These are phyloP conservation scores for Hygrophila difformis DNA, from an alignment of 257 asterid species.

Conservation along the genomic window DNA sequence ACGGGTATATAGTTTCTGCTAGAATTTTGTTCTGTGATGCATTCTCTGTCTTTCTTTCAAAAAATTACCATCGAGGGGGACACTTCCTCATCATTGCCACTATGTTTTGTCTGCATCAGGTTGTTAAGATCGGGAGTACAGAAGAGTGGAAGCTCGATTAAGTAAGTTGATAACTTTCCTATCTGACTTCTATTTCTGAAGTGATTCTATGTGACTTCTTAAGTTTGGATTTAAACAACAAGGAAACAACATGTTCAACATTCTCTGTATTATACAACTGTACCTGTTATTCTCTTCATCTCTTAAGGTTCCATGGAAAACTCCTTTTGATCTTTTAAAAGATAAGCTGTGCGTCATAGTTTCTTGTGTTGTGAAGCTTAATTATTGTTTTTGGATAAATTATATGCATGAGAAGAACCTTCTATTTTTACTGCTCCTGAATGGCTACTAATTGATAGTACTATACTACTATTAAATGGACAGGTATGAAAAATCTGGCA, in stretches of 20 bases:
- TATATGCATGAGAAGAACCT: background rate
- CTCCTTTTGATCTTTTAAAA: too few relatives aligned
- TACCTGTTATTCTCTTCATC: too few relatives aligned
- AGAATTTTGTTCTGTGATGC: background rate
- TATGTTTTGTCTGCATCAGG: conserved; percentile 22
- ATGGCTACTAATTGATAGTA: conserved; percentile 16
- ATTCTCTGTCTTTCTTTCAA: background rate
- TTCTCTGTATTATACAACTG: too few relatives aligned
- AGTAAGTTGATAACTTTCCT: conserved; percentile 22
- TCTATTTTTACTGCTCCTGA: conserved; percentile 7
- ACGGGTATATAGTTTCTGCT: conserved; percentile 31
- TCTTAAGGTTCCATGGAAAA: too few relatives aligned
- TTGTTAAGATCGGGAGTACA: conserved; percentile 45
- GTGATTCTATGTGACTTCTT: too few relatives aligned
- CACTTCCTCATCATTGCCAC: background rate
- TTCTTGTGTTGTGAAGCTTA: too few relatives aligned
- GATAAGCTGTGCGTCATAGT: too few relatives aligned
- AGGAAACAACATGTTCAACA: too few relatives aligned
- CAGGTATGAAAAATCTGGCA: conserved; percentile 71
- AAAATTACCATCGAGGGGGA: background rate
- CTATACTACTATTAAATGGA: background rate
- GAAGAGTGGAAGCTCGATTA: conserved; percentile 43
- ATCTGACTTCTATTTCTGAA: too few relatives aligned
- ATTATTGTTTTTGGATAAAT: background rate
- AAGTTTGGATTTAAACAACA: too few relatives aligned